Percentiles rank a stretch among this genome's conserved stretches.
Evolutionary conservation across 2,329 filamentous ascomycete genomes (phyloP).

Genomic region (Cladorrhinum sp.): DNA sequence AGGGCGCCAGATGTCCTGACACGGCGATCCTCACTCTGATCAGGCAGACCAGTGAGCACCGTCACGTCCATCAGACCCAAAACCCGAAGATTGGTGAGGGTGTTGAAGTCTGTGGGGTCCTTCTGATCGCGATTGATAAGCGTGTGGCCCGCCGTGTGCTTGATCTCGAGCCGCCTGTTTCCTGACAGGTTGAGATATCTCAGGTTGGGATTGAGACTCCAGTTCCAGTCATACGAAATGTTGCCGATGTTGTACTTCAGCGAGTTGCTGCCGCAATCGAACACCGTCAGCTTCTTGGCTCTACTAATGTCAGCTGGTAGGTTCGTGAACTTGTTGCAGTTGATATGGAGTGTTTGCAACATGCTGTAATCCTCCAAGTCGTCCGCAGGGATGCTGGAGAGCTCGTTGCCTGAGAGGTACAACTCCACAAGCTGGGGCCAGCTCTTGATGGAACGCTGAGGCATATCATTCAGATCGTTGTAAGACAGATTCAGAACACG

Average conservation of each 20-base stretch:
- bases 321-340: conserved; percentile 96
- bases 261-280: conserved; percentile 92
- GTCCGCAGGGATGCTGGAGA: conserved; percentile 87
- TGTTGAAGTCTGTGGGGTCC: conserved; percentile 73
- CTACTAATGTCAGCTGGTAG: conserved; percentile 93
- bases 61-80: conserved; percentile 98
- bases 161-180: conserved; percentile 94
- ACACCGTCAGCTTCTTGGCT: conserved; percentile 83
- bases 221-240: conserved; percentile 99
- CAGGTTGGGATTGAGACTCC: conserved; percentile 96
- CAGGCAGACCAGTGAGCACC: conserved; percentile 87
- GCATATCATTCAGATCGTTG: conserved; percentile 90
- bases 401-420: conserved; percentile 91
- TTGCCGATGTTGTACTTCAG: conserved; percentile 99
- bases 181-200: conserved; percentile 95
- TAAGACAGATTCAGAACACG: conserved; percentile 91
- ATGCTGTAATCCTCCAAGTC: conserved; percentile 88
- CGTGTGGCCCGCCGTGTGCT: conserved; percentile 56
- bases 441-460: conserved; percentile 78
- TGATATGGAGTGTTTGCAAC: conserved; percentile 88
- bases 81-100: conserved; percentile 77
- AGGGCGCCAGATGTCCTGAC: conserved; percentile 95
- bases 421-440: conserved; percentile 90
- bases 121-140: conserved; percentile 64
- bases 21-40: conserved; percentile 91